Evolutionary conservation across 306 rosid genomes (phyloP).

Genomic region (Casuarina equisetifolia): DNA sequence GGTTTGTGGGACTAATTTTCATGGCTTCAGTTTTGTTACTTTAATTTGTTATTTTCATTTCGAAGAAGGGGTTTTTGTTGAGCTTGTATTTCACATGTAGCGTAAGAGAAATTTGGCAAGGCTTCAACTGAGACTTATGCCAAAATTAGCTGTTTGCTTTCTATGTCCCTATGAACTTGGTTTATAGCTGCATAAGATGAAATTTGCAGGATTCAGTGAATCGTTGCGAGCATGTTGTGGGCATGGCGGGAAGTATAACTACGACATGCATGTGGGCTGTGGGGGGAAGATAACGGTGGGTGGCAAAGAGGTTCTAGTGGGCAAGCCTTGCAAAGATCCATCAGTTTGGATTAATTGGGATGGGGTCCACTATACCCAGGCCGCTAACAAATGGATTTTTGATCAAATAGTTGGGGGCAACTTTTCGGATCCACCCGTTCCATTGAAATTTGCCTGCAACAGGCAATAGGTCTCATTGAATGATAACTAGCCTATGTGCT

Average conservation of each 20-base stretch:
- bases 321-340: conserved; percentile 53
- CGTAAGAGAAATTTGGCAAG: too few relatives aligned
- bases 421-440: conserved; percentile 53
- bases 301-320: conserved; percentile 41
- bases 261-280: conserved; percentile 36
- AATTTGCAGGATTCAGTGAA: conserved; percentile 60
- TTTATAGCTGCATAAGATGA: not conserved
- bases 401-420: conserved; percentile 48
- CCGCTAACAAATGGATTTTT: conserved; percentile 52
- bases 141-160: too few relatives aligned
- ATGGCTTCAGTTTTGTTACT: too few relatives aligned
- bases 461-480: not conserved
- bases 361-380: conserved; percentile 62
- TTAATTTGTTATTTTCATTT: too few relatives aligned
- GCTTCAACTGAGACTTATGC: too few relatives aligned
- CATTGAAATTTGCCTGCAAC: conserved; percentile 45
- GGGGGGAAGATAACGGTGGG: conserved; percentile 35
- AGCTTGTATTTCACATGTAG: too few relatives aligned
- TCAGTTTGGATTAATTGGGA: conserved; percentile 53
- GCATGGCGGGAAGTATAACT: conserved; percentile 81
- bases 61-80: too few relatives aligned
- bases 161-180: too few relatives aligned
- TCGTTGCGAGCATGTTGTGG: conserved; percentile 83
- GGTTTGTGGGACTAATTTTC: too few relatives aligned
- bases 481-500: too few relatives aligned